phyloP scores from a whole-genome alignment of 228 moss, liverwort and hornwort species.

The Sphagnum fallax region DNA sequence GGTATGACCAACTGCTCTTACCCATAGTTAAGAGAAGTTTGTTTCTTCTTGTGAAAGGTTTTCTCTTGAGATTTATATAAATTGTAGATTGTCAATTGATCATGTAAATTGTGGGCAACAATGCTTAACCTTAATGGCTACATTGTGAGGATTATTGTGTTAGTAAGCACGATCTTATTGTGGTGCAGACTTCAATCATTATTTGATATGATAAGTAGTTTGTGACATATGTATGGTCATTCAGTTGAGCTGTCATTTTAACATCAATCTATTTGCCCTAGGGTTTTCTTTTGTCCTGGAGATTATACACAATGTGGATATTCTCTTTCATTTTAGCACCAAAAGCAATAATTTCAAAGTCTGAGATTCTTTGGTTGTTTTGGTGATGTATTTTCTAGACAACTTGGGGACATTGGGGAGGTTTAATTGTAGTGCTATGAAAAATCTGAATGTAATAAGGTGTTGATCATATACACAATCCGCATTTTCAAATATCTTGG shows the following conservation, averaged over 20 bases:
- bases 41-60: too few species aligned
- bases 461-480: slow-evolving; percentile 70
- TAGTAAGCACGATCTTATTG: background rate
- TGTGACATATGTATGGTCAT: too few species aligned
- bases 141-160: too few species aligned
- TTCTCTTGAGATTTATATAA: too few species aligned
- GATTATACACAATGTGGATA: too few species aligned
- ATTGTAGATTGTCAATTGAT: background rate
- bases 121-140: background rate
- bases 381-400: slow-evolving; percentile 29
- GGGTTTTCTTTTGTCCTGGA: too few species aligned
- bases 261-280: too few species aligned
- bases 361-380: background rate
- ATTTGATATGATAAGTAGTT: background rate
- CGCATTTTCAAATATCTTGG: slow-evolving; percentile 51
- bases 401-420: slow-evolving; percentile 61
- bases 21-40: background rate
- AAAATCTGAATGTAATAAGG: slow-evolving; percentile 58
- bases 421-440: slow-evolving; percentile 71
- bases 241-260: too few species aligned
- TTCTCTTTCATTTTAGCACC: too few species aligned
- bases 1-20: slow-evolving; percentile 30
- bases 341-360: background rate
- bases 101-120: background rate
- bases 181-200: background rate